These are phyloP conservation scores for Diophrys sp. DNA, from an alignment of 73 alveolate genomes.

Conservation along the genomic window DNA sequence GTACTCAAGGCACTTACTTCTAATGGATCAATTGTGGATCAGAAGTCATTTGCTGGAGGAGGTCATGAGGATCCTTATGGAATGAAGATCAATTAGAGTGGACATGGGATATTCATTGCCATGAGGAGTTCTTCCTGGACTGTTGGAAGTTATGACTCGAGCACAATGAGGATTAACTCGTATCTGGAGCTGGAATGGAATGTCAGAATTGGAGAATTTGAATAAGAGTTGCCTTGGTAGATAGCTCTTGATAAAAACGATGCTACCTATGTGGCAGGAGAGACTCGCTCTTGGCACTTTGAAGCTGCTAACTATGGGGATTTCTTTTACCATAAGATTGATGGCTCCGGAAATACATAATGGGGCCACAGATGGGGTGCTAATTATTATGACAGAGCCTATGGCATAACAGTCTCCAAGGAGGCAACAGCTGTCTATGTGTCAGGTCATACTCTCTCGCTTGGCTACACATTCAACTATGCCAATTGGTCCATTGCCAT, in stretches of 20 bases:
- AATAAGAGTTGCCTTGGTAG: neutral
- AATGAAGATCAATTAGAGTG: neutral
- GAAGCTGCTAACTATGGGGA: neutral
- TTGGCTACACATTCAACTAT: neutral
- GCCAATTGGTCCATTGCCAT: neutral
- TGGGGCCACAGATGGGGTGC: neutral
- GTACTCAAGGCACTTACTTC: neutral
- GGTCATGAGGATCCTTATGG: neutral
- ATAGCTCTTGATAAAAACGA: neutral
- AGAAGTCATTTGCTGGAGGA: neutral
- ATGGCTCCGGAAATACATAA: neutral
- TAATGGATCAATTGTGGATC: neutral
- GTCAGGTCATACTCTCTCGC: neutral
- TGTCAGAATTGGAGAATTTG: neutral
- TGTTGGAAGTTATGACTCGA: neutral
- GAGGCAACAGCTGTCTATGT: neutral
- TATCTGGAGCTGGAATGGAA: neutral
- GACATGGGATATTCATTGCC: neutral
- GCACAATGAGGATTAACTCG: neutral
- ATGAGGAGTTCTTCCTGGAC: neutral
- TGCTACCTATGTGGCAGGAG: neutral
- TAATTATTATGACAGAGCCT: neutral
- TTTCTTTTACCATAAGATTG: neutral
- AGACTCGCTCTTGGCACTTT: neutral
- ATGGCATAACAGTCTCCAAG: neutral